Conservation (phyloP, 345 rosid genomes). For the Populus ilicifolia region DNA sequence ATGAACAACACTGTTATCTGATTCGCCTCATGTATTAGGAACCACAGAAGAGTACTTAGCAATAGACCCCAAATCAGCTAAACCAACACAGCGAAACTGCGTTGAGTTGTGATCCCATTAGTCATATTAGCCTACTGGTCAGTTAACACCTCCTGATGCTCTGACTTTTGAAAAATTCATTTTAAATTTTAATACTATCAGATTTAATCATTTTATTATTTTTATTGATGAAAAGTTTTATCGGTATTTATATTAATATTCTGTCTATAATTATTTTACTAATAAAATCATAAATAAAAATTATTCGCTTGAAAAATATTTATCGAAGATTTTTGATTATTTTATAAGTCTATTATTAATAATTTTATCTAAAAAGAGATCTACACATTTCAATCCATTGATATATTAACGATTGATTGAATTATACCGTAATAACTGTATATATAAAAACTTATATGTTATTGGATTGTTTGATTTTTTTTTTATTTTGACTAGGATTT, state of each 20-base stretch:
- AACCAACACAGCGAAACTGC: neutral
- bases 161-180: conserved; percentile 26
- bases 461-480: no score
- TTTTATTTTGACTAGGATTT: no score
- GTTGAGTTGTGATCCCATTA: neutral
- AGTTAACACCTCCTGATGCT: conserved; percentile 15
- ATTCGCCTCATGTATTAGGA: conserved; percentile 19
- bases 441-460: no score
- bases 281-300: no score
- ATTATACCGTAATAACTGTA: rapidly evolving
- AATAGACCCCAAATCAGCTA: conserved; percentile 18
- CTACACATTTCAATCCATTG: rapidly evolving
- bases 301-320: rapidly evolving
- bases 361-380: no score
- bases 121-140: conserved; percentile 16
- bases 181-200: conserved; percentile 4
- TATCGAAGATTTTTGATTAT: rapidly evolving
- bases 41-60: neutral
- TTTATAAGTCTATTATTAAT: no score
- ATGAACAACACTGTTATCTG: conserved; percentile 40
- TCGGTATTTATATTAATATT: no score
- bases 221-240: no score
- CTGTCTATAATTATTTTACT: no score
- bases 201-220: no score
- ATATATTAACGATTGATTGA: no score